Evolutionary conservation across 1,284 basidiomycete genomes (phyloP), one percentile per base, ranked within the genome.

Genomic region (Macrocystidia cucumis): DNA sequence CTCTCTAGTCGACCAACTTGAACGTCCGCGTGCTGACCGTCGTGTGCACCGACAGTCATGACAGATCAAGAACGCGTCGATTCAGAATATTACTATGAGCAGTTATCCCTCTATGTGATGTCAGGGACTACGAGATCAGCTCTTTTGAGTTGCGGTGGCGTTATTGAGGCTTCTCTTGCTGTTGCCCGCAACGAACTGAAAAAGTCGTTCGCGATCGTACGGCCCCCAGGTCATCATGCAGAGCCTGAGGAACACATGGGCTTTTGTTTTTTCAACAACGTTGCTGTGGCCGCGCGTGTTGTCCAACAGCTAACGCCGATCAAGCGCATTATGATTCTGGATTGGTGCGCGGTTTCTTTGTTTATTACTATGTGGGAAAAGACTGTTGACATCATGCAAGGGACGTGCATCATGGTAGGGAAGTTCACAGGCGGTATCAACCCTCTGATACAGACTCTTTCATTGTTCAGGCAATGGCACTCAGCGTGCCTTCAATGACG

Each of bases 191-290:
- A 82, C 3, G 69, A 80, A 44, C 70, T 98, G 22, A 73, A 82
- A 47, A 98, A 95, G 54, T 74, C 89, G 0, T 88, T 99, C 51
- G 96, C 96, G 1, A 91, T 98, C 45, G 91, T 98, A 22, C 77
- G 96, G 16, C 96, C 96, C 7, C 96, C 96, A 0, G 96, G 96
- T 0, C 96, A 99, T 56, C 96, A 99, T 51, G 95, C 96, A 12
- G 96, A 99, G 58, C 96, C 96, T 1, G 85, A 95, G 45, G 87
- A 92, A 54, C 88, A 91, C 51, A 97, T 97, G 89, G 96, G 96
- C 1, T 99, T 99, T 60, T 98, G 96, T 60, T 93, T 99, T 65
- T 97, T 91, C 67, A 99, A 99, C 60, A 99, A 99, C 50, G 93
- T 96, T 13, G 87, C 95, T 1, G 86, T 99, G 4, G 93, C 93